Base-by-base conservation (phyloP, 768 basidiomycete species). In the Lyophyllum shimeji region DNA sequence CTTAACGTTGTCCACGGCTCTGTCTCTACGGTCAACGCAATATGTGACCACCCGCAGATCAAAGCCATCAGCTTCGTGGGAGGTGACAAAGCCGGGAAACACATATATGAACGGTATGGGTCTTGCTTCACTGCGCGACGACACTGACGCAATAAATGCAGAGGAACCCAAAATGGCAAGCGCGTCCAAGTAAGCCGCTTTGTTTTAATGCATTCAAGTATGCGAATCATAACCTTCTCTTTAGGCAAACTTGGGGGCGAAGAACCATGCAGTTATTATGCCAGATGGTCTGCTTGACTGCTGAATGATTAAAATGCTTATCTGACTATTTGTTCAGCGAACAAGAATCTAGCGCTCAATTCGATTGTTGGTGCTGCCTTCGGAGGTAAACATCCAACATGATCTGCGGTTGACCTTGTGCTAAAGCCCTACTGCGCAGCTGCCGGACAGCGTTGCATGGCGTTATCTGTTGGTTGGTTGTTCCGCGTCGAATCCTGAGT, bases 401-500 rank as follows among this genome's bases (percentile, higher is more conserved):
- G 1, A 37, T 50, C 48, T 53, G 27, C 60, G 66, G 7, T 13
- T 37, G 27, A 29, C 40, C 43, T 31, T 11, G 55, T 18, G 46
- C 50, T 37, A 27, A 52, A 42, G 39, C 49, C 50, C 7, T 42
- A 67, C 52, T 42, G 12, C 68, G 59, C 66, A 83, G 96, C 96
- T 60, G 96, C 96, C 27, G 96, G 96, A 12, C 96, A 98, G 70
- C 83, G 97, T 55, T 98, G 95, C 74, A 98, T 97, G 95, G 95
- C 94, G 12, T 75, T 96, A 42, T 96, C 94, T 12, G 93, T 95
- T 29, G 90, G 93, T 89, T 59, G 65, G 85, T 63, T 48, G 13
- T 8, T 43, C 18, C 27, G 17, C 15, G 13, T 3, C 31, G 23
- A 27, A 3, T 24, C 17, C 27, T 27, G 12, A 25, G 25, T 54